Conservation (phyloP, 257 asterid species). For the Ilex aquifolium region DNA sequence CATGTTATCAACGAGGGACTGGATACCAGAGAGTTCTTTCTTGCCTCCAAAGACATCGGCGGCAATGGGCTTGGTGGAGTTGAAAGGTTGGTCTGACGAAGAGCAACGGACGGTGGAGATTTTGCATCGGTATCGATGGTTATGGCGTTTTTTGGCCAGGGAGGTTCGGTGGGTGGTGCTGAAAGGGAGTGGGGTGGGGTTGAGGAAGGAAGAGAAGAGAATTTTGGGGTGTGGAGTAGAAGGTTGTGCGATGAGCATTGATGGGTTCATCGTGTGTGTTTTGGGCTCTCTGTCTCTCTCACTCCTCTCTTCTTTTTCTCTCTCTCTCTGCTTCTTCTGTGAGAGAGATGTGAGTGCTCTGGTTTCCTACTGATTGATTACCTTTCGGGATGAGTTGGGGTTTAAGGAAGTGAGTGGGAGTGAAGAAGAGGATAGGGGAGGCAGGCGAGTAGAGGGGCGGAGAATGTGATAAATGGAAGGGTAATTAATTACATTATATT, state of each 20-base stretch:
- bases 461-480: not conserved
- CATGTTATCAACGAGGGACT: conserved; percentile 65
- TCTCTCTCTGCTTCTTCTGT: not conserved
- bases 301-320: not conserved
- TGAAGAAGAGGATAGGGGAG: conserved; percentile 1
- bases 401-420: conserved; percentile 6
- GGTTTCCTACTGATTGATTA: not conserved
- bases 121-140: conserved; percentile 27
- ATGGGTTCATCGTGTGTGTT: conserved; percentile 36
- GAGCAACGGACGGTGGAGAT: conserved; percentile 29
- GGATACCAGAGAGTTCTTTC: conserved; percentile 56
- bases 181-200: conserved; percentile 30
- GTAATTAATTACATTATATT: too few relatives aligned
- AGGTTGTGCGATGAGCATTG: conserved; percentile 29
- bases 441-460: not conserved
- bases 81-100: conserved; percentile 18
- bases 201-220: conserved; percentile 30
- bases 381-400: conserved; percentile 9
- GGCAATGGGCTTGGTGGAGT: not conserved
- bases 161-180: conserved; percentile 14
- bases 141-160: conserved; percentile 16
- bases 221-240: conserved; percentile 21
- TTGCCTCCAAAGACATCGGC: conserved; percentile 59
- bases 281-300: not conserved
- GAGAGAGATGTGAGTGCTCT: not conserved